These are phyloP conservation scores for Wickerhamiella spandovensis DNA, from an alignment of 805 yeast genomes.

Conservation along the genomic window DNA sequence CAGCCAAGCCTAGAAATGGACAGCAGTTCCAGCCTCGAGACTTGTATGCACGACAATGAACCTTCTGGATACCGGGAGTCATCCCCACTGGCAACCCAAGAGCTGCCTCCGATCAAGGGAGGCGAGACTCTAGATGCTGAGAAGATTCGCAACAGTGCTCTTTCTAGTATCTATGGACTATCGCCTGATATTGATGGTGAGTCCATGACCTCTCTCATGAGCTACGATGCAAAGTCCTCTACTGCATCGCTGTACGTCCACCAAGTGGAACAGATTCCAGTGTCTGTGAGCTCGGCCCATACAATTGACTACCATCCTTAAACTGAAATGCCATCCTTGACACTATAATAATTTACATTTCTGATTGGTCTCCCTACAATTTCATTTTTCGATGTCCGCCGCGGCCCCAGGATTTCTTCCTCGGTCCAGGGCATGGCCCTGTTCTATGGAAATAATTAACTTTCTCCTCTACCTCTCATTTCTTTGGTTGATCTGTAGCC, in stretches of 20 bases:
- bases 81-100: not conserved
- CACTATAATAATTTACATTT: not conserved
- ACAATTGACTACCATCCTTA: not conserved
- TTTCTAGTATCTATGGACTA: not conserved
- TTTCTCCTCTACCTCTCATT: not conserved
- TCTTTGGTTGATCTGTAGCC: not conserved
- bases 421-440: not conserved
- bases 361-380: not conserved
- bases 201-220: not conserved
- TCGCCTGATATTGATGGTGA: not conserved
- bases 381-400: not conserved
- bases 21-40: not conserved
- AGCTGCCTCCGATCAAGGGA: not conserved
- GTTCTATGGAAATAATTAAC: not conserved
- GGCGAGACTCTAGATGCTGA: not conserved
- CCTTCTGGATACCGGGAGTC: not conserved
- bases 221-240: not conserved
- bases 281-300: not conserved
- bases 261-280: not conserved
- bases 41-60: not conserved
- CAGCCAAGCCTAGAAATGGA: not conserved
- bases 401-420: not conserved
- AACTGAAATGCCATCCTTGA: not conserved
- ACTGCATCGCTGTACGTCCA: not conserved
- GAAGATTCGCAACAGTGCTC: not conserved